Percentiles rank a stretch among this genome's conserved stretches.
These are phyloP conservation scores for Silene vulgaris DNA, from an alignment of 179 eudicot genomes.

Conservation along the genomic window DNA sequence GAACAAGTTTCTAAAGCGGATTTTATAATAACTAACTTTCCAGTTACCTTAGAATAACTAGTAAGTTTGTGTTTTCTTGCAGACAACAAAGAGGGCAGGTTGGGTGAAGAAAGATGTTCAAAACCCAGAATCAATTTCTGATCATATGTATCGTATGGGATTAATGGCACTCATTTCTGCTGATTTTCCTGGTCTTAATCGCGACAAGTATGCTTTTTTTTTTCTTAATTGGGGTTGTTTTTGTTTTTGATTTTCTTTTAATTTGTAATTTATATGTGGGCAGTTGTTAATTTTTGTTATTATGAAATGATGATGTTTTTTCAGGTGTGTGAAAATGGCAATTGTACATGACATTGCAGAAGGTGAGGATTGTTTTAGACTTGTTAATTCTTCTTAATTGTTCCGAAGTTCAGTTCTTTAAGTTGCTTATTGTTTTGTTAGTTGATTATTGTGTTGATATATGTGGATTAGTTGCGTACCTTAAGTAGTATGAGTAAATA, in stretches of 20 bases:
- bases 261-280: neutral
- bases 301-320: slow-evolving; percentile 7
- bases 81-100: slow-evolving; percentile 88
- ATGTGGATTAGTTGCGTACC: neutral
- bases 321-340: slow-evolving; percentile 93
- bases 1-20: no score
- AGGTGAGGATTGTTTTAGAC: slow-evolving; percentile 38
- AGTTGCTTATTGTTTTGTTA: slow-evolving; percentile 6
- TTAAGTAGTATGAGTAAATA: no score
- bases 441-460: neutral
- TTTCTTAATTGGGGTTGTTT: neutral
- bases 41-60: no score
- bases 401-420: neutral
- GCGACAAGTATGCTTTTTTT: slow-evolving; percentile 60
- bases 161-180: slow-evolving; percentile 80
- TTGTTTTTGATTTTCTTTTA: neutral
- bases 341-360: slow-evolving; percentile 97
- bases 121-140: slow-evolving; percentile 84
- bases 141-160: slow-evolving; percentile 97
- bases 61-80: neutral
- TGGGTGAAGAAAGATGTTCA: slow-evolving; percentile 64
- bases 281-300: slow-evolving; percentile 4
- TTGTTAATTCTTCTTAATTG: neutral
- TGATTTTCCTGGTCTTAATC: slow-evolving; percentile 76
- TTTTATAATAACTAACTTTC: no score